Evolutionary conservation across 2,329 filamentous ascomycete genomes (phyloP).

Genomic region (Fusarium denticulatum): DNA sequence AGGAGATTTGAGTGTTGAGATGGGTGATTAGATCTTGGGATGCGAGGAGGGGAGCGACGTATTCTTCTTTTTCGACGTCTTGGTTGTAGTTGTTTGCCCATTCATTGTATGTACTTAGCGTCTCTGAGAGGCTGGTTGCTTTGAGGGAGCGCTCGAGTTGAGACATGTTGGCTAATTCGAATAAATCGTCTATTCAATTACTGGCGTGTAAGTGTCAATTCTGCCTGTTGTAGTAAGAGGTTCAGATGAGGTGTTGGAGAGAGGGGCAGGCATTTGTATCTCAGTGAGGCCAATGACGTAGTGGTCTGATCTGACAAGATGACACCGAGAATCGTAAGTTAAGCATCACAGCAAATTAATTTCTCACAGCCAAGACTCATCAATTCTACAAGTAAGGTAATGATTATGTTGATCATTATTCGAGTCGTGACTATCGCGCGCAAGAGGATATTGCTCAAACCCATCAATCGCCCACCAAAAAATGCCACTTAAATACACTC

Average conservation of each 20-base stretch:
- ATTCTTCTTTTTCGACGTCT: slow-evolving; percentile 46
- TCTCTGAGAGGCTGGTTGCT: slow-evolving; percentile 10
- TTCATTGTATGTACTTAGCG: slow-evolving; percentile 34
- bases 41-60: slow-evolving; percentile 52
- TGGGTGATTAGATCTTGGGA: slow-evolving; percentile 43
- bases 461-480: too few relatives aligned
- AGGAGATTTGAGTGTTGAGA: slow-evolving; percentile 14
- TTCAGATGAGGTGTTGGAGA: neutral
- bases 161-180: neutral
- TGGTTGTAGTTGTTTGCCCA: slow-evolving; percentile 44
- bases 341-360: neutral
- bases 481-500: neutral
- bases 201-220: rapidly evolving
- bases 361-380: neutral
- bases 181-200: rapidly evolving
- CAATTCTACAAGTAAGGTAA: rapidly evolving
- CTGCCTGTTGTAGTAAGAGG: rapidly evolving
- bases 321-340: neutral
- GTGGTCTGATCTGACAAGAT: neutral
- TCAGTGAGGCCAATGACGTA: neutral
- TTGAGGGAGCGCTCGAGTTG: slow-evolving; percentile 13
- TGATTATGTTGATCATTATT: neutral
- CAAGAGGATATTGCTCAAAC: neutral
- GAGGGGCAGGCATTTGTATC: too few relatives aligned
- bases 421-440: neutral